Conservation (phyloP, 768 basidiomycete species). For the Lactarius trivialis region DNA sequence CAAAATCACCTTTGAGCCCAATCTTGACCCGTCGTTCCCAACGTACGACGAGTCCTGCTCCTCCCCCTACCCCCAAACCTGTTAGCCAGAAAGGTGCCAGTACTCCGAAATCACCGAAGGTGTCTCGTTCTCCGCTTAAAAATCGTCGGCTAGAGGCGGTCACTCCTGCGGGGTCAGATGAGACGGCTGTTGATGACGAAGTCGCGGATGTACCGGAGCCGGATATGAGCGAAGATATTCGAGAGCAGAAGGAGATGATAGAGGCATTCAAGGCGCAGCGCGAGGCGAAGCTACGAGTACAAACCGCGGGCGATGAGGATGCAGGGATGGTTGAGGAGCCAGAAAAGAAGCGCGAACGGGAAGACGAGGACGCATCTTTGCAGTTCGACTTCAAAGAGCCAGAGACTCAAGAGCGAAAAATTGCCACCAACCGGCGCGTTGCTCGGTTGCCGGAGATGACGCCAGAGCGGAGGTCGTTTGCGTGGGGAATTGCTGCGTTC, state of each 20-base stretch:
- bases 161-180: conserved; percentile 52
- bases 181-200: conserved; percentile 59
- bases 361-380: conserved; percentile 46
- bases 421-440: conserved; percentile 61
- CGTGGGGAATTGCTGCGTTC: conserved; percentile 82
- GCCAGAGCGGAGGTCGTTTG: conserved; percentile 66
- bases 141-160: conserved; percentile 34
- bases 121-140: conserved; percentile 31
- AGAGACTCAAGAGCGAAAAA: conserved; percentile 46
- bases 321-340: conserved; percentile 19
- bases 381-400: conserved; percentile 66
- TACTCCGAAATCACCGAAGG: conserved; percentile 33
- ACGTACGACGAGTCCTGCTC: conserved; percentile 38
- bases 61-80: conserved; percentile 34
- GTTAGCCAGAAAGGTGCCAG: conserved; percentile 28
- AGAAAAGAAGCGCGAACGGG: conserved; percentile 44
- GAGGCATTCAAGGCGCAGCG: conserved; percentile 62
- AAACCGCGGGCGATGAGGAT: conserved; percentile 23
- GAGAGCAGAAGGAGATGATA: conserved; percentile 73
- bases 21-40: conserved; percentile 37
- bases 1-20: conserved; percentile 16
- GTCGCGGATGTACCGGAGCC: conserved; percentile 45
- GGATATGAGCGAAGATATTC: conserved; percentile 63
- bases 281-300: conserved; percentile 31
- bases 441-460: conserved; percentile 44